Evolutionary conservation across 2,329 filamentous ascomycete genomes (phyloP), one percentile per base, ranked within the genome.

Genomic region (Claviceps sorghi): DNA sequence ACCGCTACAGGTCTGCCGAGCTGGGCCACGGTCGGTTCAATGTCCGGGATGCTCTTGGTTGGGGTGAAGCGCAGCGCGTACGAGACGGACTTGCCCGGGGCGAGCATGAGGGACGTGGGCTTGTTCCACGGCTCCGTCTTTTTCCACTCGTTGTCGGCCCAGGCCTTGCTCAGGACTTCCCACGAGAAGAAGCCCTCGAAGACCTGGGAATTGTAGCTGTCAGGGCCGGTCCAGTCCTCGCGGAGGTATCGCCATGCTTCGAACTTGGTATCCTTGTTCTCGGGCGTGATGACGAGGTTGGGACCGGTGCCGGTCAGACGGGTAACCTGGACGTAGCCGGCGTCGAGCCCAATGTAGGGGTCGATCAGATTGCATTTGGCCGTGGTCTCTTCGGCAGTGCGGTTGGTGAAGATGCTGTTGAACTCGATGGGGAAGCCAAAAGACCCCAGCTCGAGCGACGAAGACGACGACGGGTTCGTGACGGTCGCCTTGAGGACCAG

Each of bases 151-250:
- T 72, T 72, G 54, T 80, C 73, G 0, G 75, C 74, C 63, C 72
- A 81, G 0, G 77, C 77, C 52, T 72, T 68, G 13, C 69, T 73
- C 50, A 77, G 67, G 0, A 75, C 69, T 57, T 80, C 74, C 77
- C 77, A 82, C 56, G 80, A 77, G 54, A 82, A 82, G 55, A 77
- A 72, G 0, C 78, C 78, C 58, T 82, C 78, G 54, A 77, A 82
- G 0, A 72, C 76, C 56, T 81, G 78, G 46, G 71, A 75, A 5
- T 65, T 68, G 58, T 80, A 80, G 10, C 56, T 59, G 0, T 69
- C 69, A 10, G 60, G 64, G 0, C 67, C 64, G 29, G 68, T 67
- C 2, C 58, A 63, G 0, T 66, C 62, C 59, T 82, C 78, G 0
- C 56, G 43, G 0, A 82, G 65, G 52, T 76, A 75, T 7, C 75